phyloP scores from a whole-genome alignment of 2,329 filamentous ascomycete genomes.

The Epichloe gansuensis region DNA sequence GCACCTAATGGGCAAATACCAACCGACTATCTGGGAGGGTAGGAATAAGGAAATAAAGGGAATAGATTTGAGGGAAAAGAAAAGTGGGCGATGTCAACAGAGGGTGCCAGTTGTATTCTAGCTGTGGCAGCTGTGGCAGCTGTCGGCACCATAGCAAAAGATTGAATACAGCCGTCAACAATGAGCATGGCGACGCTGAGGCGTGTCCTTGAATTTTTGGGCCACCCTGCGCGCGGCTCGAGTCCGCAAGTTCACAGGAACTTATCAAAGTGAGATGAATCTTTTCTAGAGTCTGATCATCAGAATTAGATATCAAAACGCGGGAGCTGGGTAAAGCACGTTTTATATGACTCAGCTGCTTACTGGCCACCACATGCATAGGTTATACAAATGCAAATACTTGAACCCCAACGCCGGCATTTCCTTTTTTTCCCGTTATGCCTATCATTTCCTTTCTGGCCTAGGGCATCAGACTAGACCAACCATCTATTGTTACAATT shows the following conservation, averaged over 20 bases:
- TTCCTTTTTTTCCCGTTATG: background rate
- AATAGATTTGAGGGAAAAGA: background rate
- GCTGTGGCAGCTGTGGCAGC: background rate
- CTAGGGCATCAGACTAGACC: background rate
- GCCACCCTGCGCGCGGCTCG: no score
- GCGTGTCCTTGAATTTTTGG: background rate
- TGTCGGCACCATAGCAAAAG: background rate
- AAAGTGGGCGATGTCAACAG: background rate
- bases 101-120: background rate
- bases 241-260: no score
- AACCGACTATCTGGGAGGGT: background rate
- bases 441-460: background rate
- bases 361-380: background rate
- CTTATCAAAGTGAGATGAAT: no score
- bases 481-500: background rate
- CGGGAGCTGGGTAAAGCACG: background rate
- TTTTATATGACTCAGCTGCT: background rate
- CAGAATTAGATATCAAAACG: background rate
- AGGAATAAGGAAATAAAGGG: background rate
- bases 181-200: background rate
- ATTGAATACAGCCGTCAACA: background rate
- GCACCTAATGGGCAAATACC: background rate
- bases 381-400: background rate
- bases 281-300: no score
- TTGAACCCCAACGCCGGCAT: constrained; percentile 1